These are phyloP conservation scores for Protomyces lactucae-debilis DNA, from an alignment of 1,139 yeast species.

Conservation along the genomic window DNA sequence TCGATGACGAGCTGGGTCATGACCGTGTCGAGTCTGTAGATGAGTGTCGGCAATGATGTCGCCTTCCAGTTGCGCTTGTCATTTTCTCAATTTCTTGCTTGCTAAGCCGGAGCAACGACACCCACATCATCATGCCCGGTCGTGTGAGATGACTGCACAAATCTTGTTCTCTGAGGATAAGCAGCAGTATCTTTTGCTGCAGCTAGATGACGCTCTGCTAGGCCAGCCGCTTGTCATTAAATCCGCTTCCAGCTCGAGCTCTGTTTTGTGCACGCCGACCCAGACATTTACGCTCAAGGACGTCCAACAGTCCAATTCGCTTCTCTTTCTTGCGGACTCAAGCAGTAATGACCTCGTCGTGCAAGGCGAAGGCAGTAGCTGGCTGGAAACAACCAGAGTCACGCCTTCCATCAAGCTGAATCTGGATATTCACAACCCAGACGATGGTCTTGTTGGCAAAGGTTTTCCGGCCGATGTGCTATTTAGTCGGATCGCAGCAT, in stretches of 20 bases:
- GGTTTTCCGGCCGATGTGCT: slow-evolving; percentile 2
- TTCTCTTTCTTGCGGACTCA: not conserved
- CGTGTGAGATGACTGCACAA: not conserved
- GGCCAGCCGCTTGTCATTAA: slow-evolving; percentile 5
- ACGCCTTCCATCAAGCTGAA: not conserved
- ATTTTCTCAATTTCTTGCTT: not conserved
- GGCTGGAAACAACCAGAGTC: slow-evolving; percentile 3
- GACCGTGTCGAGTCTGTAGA: not conserved
- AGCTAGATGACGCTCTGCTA: slow-evolving; percentile 8
- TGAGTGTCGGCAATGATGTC: not conserved
- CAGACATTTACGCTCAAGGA: slow-evolving; percentile 10
- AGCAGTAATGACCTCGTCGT: not conserved
- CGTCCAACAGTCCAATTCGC: slow-evolving; percentile 22
- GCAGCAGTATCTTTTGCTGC: slow-evolving; percentile 15
- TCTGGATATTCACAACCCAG: not conserved
- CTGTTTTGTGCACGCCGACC: slow-evolving; percentile 6
- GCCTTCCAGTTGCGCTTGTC: not conserved
- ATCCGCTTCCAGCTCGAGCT: slow-evolving; percentile 1
- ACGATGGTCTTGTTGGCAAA: not conserved
- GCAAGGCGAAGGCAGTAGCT: slow-evolving; percentile 21
- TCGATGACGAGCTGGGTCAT: slow-evolving; percentile 19
- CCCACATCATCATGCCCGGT: too few relatives aligned
- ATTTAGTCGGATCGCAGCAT: slow-evolving; percentile 4
- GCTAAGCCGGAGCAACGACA: not conserved
- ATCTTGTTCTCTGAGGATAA: not conserved